Evolutionary conservation across 129 eudicot genomes (phyloP).

Genomic region (Glebionis coronaria): DNA sequence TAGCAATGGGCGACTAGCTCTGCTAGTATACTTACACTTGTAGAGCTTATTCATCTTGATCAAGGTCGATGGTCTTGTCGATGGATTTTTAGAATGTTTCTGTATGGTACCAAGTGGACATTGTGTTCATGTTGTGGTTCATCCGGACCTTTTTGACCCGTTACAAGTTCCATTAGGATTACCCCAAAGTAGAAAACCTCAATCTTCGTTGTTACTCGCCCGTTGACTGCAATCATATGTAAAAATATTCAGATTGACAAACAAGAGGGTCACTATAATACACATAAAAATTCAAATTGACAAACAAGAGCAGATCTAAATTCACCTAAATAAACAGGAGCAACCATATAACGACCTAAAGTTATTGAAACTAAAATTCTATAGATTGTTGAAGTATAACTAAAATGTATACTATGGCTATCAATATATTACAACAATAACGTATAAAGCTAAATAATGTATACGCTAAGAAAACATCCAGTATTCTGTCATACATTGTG

Average conservation of each 20-base stretch:
- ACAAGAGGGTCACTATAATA: no score
- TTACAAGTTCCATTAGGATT: slow-evolving; percentile 77
- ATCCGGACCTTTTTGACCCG: slow-evolving; percentile 80
- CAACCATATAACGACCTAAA: background rate
- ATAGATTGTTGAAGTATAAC: no score
- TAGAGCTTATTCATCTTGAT: slow-evolving; percentile 64
- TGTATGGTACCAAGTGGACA: slow-evolving; percentile 71
- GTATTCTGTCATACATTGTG: no score
- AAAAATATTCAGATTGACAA: background rate
- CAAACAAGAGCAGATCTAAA: background rate
- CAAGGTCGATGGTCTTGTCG: slow-evolving; percentile 58
- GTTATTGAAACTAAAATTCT: background rate
- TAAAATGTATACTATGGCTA: no score
- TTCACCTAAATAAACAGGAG: background rate
- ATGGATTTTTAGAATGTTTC: slow-evolving; percentile 74
- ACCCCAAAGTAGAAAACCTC: slow-evolving; percentile 95
- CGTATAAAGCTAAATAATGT: no score
- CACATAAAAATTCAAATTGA: background rate
- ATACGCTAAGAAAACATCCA: no score
- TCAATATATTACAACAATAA: no score
- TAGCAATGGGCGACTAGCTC: slow-evolving; percentile 90
- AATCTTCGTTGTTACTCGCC: slow-evolving; percentile 79
- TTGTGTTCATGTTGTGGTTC: slow-evolving; percentile 74
- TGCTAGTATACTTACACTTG: slow-evolving; percentile 67
- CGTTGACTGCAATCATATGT: slow-evolving; percentile 55